Evolutionary conservation across 1,139 yeast genomes (phyloP).

Genomic region (Pichia terricola): DNA sequence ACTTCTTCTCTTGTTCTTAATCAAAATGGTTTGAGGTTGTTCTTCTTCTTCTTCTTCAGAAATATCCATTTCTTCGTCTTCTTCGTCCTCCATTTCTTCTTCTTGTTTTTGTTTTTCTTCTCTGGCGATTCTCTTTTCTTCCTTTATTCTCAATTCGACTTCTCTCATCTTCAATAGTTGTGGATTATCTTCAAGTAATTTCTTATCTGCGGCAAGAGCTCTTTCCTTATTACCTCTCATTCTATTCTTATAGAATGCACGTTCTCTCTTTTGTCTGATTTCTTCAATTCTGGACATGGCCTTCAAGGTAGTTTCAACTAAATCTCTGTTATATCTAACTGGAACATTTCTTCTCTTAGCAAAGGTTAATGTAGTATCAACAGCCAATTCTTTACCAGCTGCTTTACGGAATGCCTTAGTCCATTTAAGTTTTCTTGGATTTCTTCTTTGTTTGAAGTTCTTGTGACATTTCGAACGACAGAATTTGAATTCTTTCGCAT

Average conservation of each 20-base stretch:
- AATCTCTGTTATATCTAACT: conserved; percentile 92
- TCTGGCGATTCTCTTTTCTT: conserved; percentile 56
- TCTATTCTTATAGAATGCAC: conserved; percentile 98
- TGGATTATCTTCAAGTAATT: conserved; percentile 80
- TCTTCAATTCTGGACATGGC: conserved; percentile 96
- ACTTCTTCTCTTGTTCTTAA: conserved; percentile 51
- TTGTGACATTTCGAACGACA: conserved; percentile 98
- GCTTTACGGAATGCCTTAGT: conserved; percentile 98
- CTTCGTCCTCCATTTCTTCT: conserved; percentile 24
- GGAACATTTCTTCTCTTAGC: conserved; percentile 98
- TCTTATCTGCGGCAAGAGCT: conserved; percentile 76
- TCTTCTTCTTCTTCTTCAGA: conserved; percentile 32
- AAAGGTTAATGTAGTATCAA: conserved; percentile 91
- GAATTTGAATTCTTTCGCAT: conserved; percentile 93
- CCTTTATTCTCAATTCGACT: conserved; percentile 76
- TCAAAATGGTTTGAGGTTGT: conserved; percentile 62
- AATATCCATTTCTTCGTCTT: conserved; percentile 29
- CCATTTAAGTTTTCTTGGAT: conserved; percentile 97
- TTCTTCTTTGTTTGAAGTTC: conserved; percentile 95
- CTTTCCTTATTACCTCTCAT: conserved; percentile 95
- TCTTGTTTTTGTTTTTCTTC: conserved; percentile 31
- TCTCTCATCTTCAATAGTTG: conserved; percentile 87
- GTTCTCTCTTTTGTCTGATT: conserved; percentile 91
- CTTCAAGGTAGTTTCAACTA: conserved; percentile 85
- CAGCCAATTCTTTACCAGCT: conserved; percentile 97